Base-by-base conservation (phyloP, 2,329 filamentous ascomycete genomes). In the Penicillium sp. region DNA sequence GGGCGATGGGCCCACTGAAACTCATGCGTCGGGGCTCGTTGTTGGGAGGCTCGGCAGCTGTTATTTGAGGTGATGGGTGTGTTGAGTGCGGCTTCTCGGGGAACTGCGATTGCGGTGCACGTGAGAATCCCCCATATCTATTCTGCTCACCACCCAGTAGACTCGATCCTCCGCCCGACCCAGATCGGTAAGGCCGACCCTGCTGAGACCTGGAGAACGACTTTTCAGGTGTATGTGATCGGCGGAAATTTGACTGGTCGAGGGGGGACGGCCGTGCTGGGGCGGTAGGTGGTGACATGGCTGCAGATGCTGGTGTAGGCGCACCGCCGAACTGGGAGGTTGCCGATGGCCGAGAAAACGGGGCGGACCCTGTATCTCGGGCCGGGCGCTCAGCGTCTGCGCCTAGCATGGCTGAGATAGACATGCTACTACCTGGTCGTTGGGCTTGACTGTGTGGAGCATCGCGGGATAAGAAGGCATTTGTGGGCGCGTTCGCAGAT, bases 141-240 rank as follows among this genome's bases (percentile, higher is more conserved):
- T 65, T 54, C 47, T 69, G 66, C 13, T 75, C 72, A 2, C 59
- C 47, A 4, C 59, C 56, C 10, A 61, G 39, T 1, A 62, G 43
- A 44, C 64, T 59, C 1, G 66, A 58, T 13, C 65, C 61, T 12
- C 68, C 66, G 9, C 70, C 69, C 0, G 73, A 74, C 36, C 67
- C 66, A 28, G 73, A 71, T 39, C 71, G 66, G 42, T 73, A 74
- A 2, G 68, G 63, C 12, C 72, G 68, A 15, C 63, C 60, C 6
- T 64, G 54, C 38, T 66, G 64, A 8, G 63, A 63, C 58, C 69
- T 84, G 77, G 72, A 84, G 83, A 50, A 79, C 43, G 80, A 76
- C 55, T 85, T 84, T 42, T 90, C 87, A n/a, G 88, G 88, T 0
- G 87, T 90, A 52, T 88, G 85, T 2, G 87, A 87, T 54, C 87